Evolutionary conservation across 106 monocot species (phyloP), one percentile per base, ranked within the genome.

Genomic region (Dactylorhiza incarnata): DNA sequence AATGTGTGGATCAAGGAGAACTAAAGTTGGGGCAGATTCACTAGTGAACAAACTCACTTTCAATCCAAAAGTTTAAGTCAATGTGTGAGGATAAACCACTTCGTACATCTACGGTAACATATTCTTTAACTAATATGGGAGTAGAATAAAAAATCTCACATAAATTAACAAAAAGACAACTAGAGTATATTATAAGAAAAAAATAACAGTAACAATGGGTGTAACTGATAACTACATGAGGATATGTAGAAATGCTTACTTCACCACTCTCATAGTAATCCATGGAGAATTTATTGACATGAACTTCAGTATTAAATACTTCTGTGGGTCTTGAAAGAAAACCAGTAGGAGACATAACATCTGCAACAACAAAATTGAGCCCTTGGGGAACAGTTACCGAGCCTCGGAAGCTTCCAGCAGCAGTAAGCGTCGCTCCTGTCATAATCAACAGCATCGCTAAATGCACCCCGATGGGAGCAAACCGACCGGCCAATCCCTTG

Each of bases 221-320:
- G 45, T 68, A 73, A 74, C 17, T 44, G 69, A 69, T n/a, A 46
- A 53, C 24, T 22, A 68, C 46, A 52, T 48, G 17, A 74, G 25
- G 54, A 61, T 22, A 29, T 75, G 62, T 7, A 65, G 45, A 55
- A 72, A 53, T 13, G 55, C 59, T 73, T 90, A 93, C 94, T 89
- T 94, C 94, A 2, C 97, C 97, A 68, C 94, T 97, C 9, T 94
- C 97, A 82, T 97, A 94, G 62, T 97, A 94, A 14, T 97, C 86
- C 93, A 97, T 97, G 37, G 74, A 97, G 81, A 97, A 97, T 81
- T 75, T 90, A 80, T 97, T 97, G 59, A 97, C 87, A 81, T 97
- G 97, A 72, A 97, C 97, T 83, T 91, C 93, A 20, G 97, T 94
- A 52, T 88, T 84, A 50, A 97, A 94, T 69, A 76, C 50, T 61